Evolutionary conservation across 2,329 filamentous ascomycete genomes (phyloP).

Genomic region (Penicillium sp.): DNA sequence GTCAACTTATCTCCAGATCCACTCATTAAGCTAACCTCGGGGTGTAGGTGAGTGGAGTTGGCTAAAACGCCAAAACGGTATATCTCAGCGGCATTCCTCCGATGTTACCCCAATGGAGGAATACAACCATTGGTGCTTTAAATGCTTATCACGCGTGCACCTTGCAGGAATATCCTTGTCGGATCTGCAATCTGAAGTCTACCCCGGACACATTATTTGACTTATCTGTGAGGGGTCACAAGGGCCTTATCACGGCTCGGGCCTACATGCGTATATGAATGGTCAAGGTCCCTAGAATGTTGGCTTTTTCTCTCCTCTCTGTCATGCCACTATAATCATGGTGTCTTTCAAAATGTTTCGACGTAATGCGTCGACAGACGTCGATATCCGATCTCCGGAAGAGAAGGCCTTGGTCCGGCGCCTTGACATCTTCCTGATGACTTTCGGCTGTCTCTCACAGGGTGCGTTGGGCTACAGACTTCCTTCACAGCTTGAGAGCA

Average conservation of each 20-base stretch:
- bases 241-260: background rate
- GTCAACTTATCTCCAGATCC: background rate
- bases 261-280: background rate
- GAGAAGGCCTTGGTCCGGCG: slow-evolving; percentile 39
- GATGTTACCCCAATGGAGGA: background rate
- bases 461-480: slow-evolving; percentile 20
- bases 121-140: slow-evolving; percentile 8
- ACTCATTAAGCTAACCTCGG: background rate
- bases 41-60: background rate
- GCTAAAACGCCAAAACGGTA: background rate
- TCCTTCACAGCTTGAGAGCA: background rate
- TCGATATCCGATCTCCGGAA: slow-evolving; percentile 23
- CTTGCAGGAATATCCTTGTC: background rate
- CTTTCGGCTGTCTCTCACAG: slow-evolving; percentile 43
- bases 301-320: background rate
- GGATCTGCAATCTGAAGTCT: slow-evolving; percentile 7
- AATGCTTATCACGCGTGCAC: slow-evolving; percentile 2
- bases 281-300: background rate
- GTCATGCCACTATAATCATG: slow-evolving; percentile 5
- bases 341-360: slow-evolving; percentile 14
- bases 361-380: slow-evolving; percentile 6
- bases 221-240: slow-evolving; percentile 15
- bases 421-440: slow-evolving; percentile 41
- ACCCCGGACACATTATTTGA: background rate
- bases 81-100: background rate